phyloP scores from a whole-genome alignment of 164 flowering plant species.

The Magnolia changhungtana region DNA sequence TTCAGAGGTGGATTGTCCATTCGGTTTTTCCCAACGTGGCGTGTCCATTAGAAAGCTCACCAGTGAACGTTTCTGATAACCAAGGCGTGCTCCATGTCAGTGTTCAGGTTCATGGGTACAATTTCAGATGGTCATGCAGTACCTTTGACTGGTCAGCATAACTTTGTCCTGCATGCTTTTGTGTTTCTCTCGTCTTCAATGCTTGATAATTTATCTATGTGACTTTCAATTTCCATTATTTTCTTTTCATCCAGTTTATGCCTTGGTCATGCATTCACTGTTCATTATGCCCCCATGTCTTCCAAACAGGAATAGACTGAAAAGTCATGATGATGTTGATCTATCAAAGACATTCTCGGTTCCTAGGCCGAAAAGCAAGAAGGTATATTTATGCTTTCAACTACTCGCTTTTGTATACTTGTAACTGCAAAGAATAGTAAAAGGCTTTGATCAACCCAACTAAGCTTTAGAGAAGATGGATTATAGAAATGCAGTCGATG shows the following conservation, averaged over 20 bases:
- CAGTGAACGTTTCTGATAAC: background rate
- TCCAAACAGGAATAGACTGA: slow-evolving; percentile 9
- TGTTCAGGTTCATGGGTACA: background rate
- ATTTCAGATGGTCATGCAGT: background rate
- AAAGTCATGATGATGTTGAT: slow-evolving; percentile 5
- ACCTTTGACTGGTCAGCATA: background rate
- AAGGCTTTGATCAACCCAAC: too few species aligned
- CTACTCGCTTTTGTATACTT: too few species aligned
- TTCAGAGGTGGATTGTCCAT: background rate
- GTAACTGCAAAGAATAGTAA: too few species aligned
- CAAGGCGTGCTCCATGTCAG: background rate
- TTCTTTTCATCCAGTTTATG: background rate
- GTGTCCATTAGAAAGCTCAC: background rate
- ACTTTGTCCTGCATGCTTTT: too few species aligned
- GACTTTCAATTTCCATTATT: background rate
- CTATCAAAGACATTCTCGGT: slow-evolving; percentile 24
- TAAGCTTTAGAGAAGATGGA: too few species aligned
- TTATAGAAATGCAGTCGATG: too few species aligned
- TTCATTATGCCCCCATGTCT: slow-evolving; percentile 1
- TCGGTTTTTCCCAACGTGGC: too few species aligned
- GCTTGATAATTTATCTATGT: background rate
- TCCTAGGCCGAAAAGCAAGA: slow-evolving; percentile 27
- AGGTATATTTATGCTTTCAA: slow-evolving; percentile 30
- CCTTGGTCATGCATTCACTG: slow-evolving; percentile 4
- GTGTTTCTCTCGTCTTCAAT: background rate